Evolutionary conservation across 2,329 filamentous ascomycete genomes (phyloP).

Genomic region (Sporothrix euskadiensis): DNA sequence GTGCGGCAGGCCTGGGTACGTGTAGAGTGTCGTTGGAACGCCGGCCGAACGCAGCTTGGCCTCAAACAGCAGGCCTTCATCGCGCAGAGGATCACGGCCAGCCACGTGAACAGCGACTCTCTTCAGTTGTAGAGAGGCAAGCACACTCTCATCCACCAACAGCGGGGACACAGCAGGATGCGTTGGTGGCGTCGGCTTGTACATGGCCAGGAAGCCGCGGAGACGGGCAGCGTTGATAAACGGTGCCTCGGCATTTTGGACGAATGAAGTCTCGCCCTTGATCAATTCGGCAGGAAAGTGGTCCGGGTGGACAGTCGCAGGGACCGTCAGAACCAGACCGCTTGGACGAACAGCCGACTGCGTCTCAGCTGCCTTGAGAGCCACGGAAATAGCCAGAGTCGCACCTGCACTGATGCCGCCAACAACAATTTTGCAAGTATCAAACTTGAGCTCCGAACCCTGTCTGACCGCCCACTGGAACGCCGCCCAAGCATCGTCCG

Average conservation of each 20-base stretch:
- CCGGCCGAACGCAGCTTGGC: conserved; percentile 17
- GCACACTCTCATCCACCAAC: not conserved
- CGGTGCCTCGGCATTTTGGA: conserved; percentile 37
- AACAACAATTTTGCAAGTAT: conserved; percentile 43
- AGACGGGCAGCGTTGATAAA: conserved; percentile 49
- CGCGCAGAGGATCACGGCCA: conserved; percentile 29
- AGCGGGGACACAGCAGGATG: conserved; percentile 13
- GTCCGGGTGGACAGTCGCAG: conserved; percentile 2
- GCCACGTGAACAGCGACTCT: conserved; percentile 23
- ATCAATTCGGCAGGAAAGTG: not conserved
- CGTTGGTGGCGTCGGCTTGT: conserved; percentile 12
- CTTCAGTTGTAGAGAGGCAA: not conserved
- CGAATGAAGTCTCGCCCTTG: not conserved
- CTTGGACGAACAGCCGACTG: not conserved
- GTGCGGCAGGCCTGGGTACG: conserved; percentile 22
- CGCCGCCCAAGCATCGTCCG: conserved; percentile 52
- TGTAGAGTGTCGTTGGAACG: conserved; percentile 12
- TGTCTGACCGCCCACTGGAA: conserved; percentile 50
- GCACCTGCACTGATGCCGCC: conserved; percentile 50
- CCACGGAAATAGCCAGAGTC: conserved; percentile 29
- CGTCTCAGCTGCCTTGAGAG: conserved; percentile 41
- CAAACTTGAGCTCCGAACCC: conserved; percentile 34
- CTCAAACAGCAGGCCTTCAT: conserved; percentile 29
- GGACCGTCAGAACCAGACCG: not conserved
- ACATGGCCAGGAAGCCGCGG: conserved; percentile 38